Evolutionary conservation across 768 basidiomycete genomes (phyloP).

Genomic region (Peribolospora baueri): DNA sequence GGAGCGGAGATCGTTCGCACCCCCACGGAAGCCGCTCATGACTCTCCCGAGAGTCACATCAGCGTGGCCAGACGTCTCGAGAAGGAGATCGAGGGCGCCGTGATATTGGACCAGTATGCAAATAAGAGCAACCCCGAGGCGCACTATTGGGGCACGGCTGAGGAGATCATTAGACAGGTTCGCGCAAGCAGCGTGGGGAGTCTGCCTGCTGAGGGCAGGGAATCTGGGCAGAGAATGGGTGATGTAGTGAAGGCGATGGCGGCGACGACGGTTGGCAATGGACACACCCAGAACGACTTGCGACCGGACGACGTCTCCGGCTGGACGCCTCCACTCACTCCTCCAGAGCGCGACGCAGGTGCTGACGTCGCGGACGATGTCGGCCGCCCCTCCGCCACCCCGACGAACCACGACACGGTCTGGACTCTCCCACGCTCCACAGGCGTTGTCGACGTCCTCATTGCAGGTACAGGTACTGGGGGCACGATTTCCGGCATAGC

Average conservation of each 20-base stretch:
- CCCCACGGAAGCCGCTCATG: constrained; percentile 67
- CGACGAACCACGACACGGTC: constrained; percentile 28
- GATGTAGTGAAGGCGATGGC: too few species aligned
- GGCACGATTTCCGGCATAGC: constrained; percentile 81
- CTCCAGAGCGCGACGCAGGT: too few species aligned
- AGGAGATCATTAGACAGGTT: constrained; percentile 43
- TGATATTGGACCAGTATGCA: constrained; percentile 73
- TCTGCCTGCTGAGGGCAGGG: background rate
- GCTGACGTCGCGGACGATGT: too few species aligned
- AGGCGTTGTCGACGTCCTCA: constrained; percentile 50
- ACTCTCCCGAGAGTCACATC: constrained; percentile 75
- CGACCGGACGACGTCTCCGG: too few species aligned
- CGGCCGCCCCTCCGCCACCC: background rate
- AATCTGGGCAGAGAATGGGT: background rate
- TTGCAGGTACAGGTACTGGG: constrained; percentile 80
- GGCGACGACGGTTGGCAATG: too few species aligned
- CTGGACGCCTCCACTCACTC: too few species aligned
- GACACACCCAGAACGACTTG: too few species aligned
- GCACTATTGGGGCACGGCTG: constrained; percentile 71
- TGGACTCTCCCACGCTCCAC: constrained; percentile 29
- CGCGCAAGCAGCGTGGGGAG: too few species aligned
- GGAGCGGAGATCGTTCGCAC: constrained; percentile 83
- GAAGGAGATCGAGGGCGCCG: constrained; percentile 20
- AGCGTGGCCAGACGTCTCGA: constrained; percentile 30
- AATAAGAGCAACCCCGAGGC: constrained; percentile 37